These are phyloP conservation scores for Aspergillus viridinutans DNA, from an alignment of 2,329 filamentous ascomycete species.

Conservation along the genomic window DNA sequence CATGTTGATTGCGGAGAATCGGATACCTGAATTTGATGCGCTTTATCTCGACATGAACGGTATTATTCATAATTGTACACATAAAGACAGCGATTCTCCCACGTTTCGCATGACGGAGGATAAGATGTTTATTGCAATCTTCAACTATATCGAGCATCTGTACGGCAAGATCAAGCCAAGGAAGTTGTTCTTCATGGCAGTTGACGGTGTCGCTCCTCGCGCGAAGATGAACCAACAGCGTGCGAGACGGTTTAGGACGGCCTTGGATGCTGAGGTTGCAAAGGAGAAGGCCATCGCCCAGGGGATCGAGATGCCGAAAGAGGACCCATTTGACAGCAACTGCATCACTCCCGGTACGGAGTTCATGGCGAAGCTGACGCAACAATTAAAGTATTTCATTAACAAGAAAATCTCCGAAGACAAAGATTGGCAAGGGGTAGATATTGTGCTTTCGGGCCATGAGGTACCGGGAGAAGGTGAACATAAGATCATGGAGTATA, in stretches of 20 bases:
- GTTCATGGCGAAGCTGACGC: slow-evolving; percentile 95
- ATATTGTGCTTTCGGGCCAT: slow-evolving; percentile 93
- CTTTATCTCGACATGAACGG: slow-evolving; percentile 92
- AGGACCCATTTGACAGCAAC: slow-evolving; percentile 96
- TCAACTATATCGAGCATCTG: slow-evolving; percentile 98
- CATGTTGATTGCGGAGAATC: slow-evolving; percentile 95
- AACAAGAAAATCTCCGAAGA: slow-evolving; percentile 98
- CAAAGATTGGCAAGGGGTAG: slow-evolving; percentile 93
- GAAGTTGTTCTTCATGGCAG: slow-evolving; percentile 98
- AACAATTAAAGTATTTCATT: slow-evolving; percentile 95
- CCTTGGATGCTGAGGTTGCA: slow-evolving; percentile 81
- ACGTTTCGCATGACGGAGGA: slow-evolving; percentile 93
- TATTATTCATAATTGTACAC: slow-evolving; percentile 99
- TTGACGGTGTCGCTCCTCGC: slow-evolving; percentile 93
- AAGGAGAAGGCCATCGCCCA: slow-evolving; percentile 88
- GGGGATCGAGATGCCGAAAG: slow-evolving; percentile 88
- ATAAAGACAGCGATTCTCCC: slow-evolving; percentile 89
- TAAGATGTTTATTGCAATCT: slow-evolving; percentile 99
- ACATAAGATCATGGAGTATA: slow-evolving; percentile 99
- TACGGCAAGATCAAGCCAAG: slow-evolving; percentile 99
- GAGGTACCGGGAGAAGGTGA: slow-evolving; percentile 98
- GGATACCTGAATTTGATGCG: slow-evolving; percentile 98
- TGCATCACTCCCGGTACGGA: slow-evolving; percentile 95
- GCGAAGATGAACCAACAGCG: slow-evolving; percentile 99
- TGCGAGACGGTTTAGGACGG: slow-evolving; percentile 88